Conservation (phyloP, 768 basidiomycete genomes). For the Termitomyces sp. region DNA sequence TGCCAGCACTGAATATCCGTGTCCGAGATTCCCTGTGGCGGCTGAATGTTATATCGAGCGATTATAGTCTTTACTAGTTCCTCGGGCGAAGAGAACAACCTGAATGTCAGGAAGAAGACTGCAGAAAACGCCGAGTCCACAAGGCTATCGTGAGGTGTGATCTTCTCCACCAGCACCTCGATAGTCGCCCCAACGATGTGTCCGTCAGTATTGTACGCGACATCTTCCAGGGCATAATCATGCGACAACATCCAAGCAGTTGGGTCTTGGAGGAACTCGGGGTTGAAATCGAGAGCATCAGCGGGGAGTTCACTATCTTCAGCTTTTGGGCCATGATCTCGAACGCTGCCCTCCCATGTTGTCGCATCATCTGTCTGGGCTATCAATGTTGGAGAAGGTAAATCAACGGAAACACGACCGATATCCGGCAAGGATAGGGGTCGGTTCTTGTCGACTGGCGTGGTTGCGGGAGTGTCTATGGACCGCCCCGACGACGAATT, state of each 20-base stretch:
- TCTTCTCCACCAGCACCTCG: slow-evolving; percentile 88
- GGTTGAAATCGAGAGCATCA: slow-evolving; percentile 43
- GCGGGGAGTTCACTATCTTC: slow-evolving; percentile 56
- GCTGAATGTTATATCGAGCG: slow-evolving; percentile 76
- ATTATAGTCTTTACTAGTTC: slow-evolving; percentile 79
- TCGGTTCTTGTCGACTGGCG: slow-evolving; percentile 42
- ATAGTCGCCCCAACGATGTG: slow-evolving; percentile 89
- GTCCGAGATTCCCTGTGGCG: slow-evolving; percentile 52
- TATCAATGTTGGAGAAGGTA: slow-evolving; percentile 52
- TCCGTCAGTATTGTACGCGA: slow-evolving; percentile 88
- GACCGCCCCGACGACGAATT: slow-evolving; percentile 45
- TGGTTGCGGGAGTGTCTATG: slow-evolving; percentile 47
- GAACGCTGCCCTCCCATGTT: slow-evolving; percentile 54
- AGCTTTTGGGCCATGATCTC: slow-evolving; percentile 31
- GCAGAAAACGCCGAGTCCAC: slow-evolving; percentile 85
- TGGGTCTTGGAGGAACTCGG: slow-evolving; percentile 38
- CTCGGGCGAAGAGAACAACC: slow-evolving; percentile 78
- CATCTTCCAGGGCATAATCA: slow-evolving; percentile 81
- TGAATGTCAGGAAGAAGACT: slow-evolving; percentile 95
- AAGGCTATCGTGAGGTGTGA: slow-evolving; percentile 92
- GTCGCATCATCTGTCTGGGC: slow-evolving; percentile 52
- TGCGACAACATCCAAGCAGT: slow-evolving; percentile 58
- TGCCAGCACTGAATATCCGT: slow-evolving; percentile 76
- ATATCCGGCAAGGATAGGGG: slow-evolving; percentile 27
- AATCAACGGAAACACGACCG: slow-evolving; percentile 31